These are phyloP conservation scores for Colletotrichum sp. DNA, from an alignment of 2,329 filamentous ascomycete genomes.

Conservation along the genomic window DNA sequence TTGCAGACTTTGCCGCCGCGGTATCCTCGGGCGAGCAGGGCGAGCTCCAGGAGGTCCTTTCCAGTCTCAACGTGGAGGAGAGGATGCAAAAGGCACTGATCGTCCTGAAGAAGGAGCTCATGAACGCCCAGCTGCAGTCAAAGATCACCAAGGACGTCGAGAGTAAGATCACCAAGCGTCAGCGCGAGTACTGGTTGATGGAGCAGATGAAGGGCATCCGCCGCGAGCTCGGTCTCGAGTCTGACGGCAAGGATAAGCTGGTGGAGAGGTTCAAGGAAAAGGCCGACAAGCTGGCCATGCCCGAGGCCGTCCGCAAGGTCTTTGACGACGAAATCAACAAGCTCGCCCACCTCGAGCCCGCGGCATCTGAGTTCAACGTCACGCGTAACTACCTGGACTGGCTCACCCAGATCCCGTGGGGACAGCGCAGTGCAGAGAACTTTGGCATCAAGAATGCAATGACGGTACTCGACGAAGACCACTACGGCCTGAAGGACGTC, in stretches of 20 bases:
- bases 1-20: slow-evolving; percentile 96
- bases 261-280: slow-evolving; percentile 98
- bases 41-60: slow-evolving; percentile 90
- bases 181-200: slow-evolving; percentile 98
- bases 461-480: slow-evolving; percentile 91
- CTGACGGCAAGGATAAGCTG: slow-evolving; percentile 96
- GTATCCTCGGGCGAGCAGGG: slow-evolving; percentile 93
- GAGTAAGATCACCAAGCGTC: slow-evolving; percentile 94
- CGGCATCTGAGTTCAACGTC: slow-evolving; percentile 97
- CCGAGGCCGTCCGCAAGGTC: slow-evolving; percentile 93
- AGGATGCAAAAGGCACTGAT: slow-evolving; percentile 89
- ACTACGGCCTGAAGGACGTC: slow-evolving; percentile 96
- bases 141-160: slow-evolving; percentile 99
- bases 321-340: slow-evolving; percentile 99
- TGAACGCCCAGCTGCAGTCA: slow-evolving; percentile 95
- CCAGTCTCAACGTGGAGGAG: slow-evolving; percentile 89
- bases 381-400: slow-evolving; percentile 98
- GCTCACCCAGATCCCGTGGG: slow-evolving; percentile 98
- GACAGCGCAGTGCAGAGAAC: slow-evolving; percentile 92
- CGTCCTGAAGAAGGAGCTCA: slow-evolving; percentile 95
- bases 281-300: slow-evolving; percentile 92
- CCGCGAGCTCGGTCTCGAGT: slow-evolving; percentile 93
- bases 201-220: slow-evolving; percentile 99
- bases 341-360: slow-evolving; percentile 91
- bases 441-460: slow-evolving; percentile 94